A percentile compares a stretch with the other conserved stretches of the same genome.
These are phyloP conservation scores for Epicoccum nigrum DNA, from an alignment of 2,329 filamentous ascomycete genomes.

Conservation along the genomic window DNA sequence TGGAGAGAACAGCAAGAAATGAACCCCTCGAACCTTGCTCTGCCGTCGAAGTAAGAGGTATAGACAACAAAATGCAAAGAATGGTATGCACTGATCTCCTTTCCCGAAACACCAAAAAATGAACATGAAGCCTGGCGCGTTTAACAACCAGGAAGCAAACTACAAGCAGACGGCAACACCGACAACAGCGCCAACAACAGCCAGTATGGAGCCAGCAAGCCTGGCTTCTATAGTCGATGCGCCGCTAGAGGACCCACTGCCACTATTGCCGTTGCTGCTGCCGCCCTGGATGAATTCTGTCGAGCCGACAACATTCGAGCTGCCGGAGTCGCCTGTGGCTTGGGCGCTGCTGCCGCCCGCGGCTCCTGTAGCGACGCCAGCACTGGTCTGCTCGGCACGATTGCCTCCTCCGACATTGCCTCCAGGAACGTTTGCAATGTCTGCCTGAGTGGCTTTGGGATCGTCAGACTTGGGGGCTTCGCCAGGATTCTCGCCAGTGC, in stretches of 20 bases:
- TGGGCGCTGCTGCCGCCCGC: slow-evolving; percentile 10
- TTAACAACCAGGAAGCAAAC: neutral
- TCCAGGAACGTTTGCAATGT: slow-evolving; percentile 61
- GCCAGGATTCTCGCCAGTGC: slow-evolving; percentile 75
- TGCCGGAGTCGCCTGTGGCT: slow-evolving; percentile 10
- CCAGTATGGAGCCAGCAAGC: slow-evolving; percentile 41
- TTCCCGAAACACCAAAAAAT: slow-evolving; percentile 12
- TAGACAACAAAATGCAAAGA: slow-evolving; percentile 1
- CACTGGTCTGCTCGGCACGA: slow-evolving; percentile 36
- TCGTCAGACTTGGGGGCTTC: slow-evolving; percentile 49
- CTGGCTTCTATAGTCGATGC: slow-evolving; percentile 32
- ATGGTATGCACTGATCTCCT: slow-evolving; percentile 5
- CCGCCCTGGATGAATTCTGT: slow-evolving; percentile 17
- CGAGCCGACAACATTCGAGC: slow-evolving; percentile 10
- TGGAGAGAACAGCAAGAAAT: slow-evolving; percentile 10
- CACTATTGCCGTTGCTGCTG: neutral
- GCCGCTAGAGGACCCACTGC: slow-evolving; percentile 21
- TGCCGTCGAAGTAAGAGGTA: neutral
- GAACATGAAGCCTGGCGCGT: slow-evolving; percentile 13
- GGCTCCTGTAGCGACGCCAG: slow-evolving; percentile 17
- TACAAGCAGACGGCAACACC: slow-evolving; percentile 36
- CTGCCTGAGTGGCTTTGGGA: slow-evolving; percentile 33
- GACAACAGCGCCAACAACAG: slow-evolving; percentile 42
- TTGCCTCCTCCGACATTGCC: slow-evolving; percentile 59
- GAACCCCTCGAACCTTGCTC: neutral